Evolutionary conservation across 495 filamentous ascomycete species (phyloP), one percentile per base, ranked within the genome.

Genomic region (Penicillium arizonense): DNA sequence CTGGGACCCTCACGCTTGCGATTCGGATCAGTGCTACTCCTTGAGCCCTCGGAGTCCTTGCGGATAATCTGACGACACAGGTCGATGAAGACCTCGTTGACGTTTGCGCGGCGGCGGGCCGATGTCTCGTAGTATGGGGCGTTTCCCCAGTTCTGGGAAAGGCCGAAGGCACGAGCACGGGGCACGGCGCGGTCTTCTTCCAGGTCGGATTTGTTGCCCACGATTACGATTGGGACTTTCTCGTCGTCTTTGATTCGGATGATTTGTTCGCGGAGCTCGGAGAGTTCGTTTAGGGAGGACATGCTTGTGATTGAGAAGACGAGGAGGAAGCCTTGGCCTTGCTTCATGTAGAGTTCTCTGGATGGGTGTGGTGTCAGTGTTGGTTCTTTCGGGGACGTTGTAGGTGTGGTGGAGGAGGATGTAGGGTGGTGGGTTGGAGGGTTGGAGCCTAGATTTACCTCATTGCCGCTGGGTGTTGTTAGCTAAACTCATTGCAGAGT

Each of bases 191-290:
- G 86, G 62, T 96, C 89, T 62, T 96, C 91, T 71, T 96, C 91
- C 11, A 98, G 83, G 63, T 98, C 94, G 26, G 87, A 90, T 70
- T 98, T 98, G 77, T 98, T 98, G 57, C 94, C 94, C 30, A 97
- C 93, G 40, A 98, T 92, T 23, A 98, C 94, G 50, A 98, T 86
- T 24, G 94, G 94, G 8, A 97, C 85, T 43, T 84, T 86, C 51
- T 89, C 86, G 69, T 96, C 90, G 66, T 96, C 91, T 74, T 97
- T 98, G 70, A 97, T 96, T 49, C 91, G 90, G 52, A 95, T 87
- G 62, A 98, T 97, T 72, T 97, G 91, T 62, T 97, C 94, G 43
- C 91, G 87, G 44, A 98, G 81, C 62, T 91, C 89, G 55, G 83
- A 79, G 18, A 98, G 85, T 66, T 98, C 94, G 61, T 85, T 82